phyloP scores from a whole-genome alignment of 805 yeast genomes.

The Candida berthetii region DNA sequence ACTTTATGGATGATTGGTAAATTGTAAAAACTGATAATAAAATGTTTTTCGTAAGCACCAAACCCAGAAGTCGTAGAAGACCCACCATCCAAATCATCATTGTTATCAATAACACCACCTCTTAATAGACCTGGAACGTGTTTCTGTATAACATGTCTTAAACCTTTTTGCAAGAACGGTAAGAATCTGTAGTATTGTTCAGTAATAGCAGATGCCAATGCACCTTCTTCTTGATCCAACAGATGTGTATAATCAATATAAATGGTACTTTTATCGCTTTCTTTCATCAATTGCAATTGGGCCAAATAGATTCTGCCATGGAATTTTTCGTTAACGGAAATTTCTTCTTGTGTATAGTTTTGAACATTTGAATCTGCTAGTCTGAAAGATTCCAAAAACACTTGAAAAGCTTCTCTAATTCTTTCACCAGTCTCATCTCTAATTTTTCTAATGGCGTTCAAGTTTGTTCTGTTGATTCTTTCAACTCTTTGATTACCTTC shows the following conservation, averaged over 20 bases:
- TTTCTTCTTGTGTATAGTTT: conserved; percentile 20
- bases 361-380: conserved; percentile 31
- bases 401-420: conserved; percentile 86
- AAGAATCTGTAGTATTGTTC: conserved; percentile 91
- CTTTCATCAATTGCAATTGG: conserved; percentile 77
- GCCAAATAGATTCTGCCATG: conserved; percentile 63
- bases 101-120: conserved; percentile 28
- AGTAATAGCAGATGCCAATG: conserved; percentile 79
- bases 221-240: conserved; percentile 71
- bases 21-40: conserved; percentile 86
- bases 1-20: conserved; percentile 78
- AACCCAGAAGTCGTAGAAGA: conserved; percentile 36
- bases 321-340: conserved; percentile 30
- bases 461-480: conserved; percentile 45
- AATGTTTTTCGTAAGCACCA: conserved; percentile 61
- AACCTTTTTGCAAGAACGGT: conserved; percentile 75
- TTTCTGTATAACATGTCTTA: conserved; percentile 64
- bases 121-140: conserved; percentile 69
- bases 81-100: conserved; percentile 24
- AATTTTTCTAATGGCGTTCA: conserved; percentile 75
- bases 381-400: conserved; percentile 64
- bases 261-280: conserved; percentile 67
- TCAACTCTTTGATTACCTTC: conserved; percentile 13
- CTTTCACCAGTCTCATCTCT: conserved; percentile 90
- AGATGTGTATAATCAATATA: conserved; percentile 85